Percentiles rank a stretch among this genome's conserved stretches.
phyloP scores from a whole-genome alignment of 257 asterid genomes.

The Fraxinus quadrangulata region DNA sequence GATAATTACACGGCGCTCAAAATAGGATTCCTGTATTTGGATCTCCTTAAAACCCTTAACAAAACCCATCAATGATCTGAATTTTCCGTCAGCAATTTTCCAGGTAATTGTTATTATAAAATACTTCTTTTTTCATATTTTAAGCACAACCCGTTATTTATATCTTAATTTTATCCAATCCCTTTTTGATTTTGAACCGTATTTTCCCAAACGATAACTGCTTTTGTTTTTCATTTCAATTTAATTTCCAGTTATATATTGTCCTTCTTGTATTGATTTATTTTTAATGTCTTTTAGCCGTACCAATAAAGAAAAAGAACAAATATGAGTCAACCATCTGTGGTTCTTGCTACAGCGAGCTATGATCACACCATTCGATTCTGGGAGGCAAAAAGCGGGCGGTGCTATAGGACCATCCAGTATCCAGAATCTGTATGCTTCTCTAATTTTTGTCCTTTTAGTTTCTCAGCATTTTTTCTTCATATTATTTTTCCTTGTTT shows the following conservation, averaged over 20 bases:
- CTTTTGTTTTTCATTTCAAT: background rate
- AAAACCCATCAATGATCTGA: slow-evolving; percentile 4
- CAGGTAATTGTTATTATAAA: background rate
- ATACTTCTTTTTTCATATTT: background rate
- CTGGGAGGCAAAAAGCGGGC: slow-evolving; percentile 96
- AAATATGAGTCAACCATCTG: slow-evolving; percentile 87
- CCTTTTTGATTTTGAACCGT: slow-evolving; percentile 3
- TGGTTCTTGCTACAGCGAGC: slow-evolving; percentile 94
- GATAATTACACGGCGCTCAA: background rate
- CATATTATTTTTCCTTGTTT: background rate
- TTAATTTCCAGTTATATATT: background rate
- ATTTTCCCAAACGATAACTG: background rate
- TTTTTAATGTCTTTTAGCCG: background rate
- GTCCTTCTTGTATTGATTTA: too few relatives aligned
- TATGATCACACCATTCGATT: slow-evolving; percentile 96
- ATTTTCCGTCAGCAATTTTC: background rate
- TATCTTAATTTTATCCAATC: background rate
- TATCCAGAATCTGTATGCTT: slow-evolving; percentile 86
- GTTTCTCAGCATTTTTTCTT: background rate
- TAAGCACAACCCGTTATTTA: background rate
- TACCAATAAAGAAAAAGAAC: background rate
- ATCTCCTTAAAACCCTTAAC: background rate
- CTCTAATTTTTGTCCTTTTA: background rate
- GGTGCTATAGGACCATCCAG: slow-evolving; percentile 88
- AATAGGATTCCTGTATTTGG: background rate